Percentiles rank a stretch among this genome's conserved stretches.
These are phyloP conservation scores for Vitis riparia DNA, from an alignment of 164 flowering plant species.

Conservation along the genomic window DNA sequence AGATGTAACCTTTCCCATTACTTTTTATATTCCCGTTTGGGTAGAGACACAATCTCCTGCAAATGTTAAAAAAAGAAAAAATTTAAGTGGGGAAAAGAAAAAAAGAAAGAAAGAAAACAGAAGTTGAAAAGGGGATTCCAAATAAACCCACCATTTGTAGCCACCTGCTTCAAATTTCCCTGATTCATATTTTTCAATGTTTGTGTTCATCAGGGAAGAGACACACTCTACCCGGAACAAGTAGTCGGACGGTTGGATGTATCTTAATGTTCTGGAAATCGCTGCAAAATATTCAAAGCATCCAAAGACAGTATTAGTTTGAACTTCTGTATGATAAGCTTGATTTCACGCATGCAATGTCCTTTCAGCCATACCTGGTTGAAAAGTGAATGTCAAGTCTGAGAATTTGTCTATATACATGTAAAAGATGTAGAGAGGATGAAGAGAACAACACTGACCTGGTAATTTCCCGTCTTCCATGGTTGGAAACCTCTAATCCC, in stretches of 20 bases:
- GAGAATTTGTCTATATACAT: too few relatives aligned
- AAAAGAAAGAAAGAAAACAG: not conserved
- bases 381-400: too few relatives aligned
- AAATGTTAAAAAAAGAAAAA: not conserved
- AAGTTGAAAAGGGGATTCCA: not conserved
- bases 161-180: constrained; percentile 16
- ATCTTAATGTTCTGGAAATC: not conserved
- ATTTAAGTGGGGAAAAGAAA: not conserved
- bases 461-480: too few relatives aligned
- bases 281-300: too few relatives aligned
- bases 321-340: too few relatives aligned
- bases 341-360: too few relatives aligned
- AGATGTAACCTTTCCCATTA: constrained; percentile 6
- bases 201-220: not conserved
- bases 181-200: constrained; percentile 5
- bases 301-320: too few relatives aligned
- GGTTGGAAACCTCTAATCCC: too few relatives aligned
- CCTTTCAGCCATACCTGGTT: too few relatives aligned
- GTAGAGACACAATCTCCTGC: constrained; percentile 14
- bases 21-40: constrained; percentile 16
- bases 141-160: constrained; percentile 18
- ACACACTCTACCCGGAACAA: not conserved
- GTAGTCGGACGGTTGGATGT: constrained; percentile 10
- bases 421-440: too few relatives aligned
- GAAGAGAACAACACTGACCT: too few relatives aligned